Base-by-base conservation (phyloP, 805 yeast genomes). In the Starmera quercuum region DNA sequence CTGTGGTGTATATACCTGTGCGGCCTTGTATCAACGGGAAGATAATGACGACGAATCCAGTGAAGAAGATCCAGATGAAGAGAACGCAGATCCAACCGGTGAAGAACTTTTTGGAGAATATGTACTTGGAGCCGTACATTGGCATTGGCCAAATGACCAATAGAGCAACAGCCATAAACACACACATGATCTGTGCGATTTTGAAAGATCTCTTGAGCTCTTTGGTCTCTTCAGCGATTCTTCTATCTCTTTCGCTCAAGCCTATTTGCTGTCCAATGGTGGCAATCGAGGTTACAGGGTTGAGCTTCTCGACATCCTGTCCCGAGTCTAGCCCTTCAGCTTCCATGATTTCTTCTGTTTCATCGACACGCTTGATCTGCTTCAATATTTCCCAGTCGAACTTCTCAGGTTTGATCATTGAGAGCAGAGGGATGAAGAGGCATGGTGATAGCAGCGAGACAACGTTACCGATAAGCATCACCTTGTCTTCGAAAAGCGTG, bases 111-210 rank as follows among this genome's bases (percentile, higher is more conserved):
- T 73, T 78, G 34, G 84, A 74, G 59, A 86, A 87, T 26, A 86
- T 65, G 51, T 86, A 86, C 4, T 72, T 68, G 5, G 80, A 52
- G 21, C 95, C 96, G 55, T 80, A 86, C 92, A 87, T 80, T 44
- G 96, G 95, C 86, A 86, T 83, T 49, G 96, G 96, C 92, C 94
- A 85, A 20, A 86, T 50, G 18, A 87, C 69, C 21, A 86, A 59
- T 32, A 86, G 61, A 30, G 79, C 66, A 7, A 84, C 45, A 6
- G 85, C 75, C 44, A 84, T 66, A 28, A 71, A 59, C 3, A 73
- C 56, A 53, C 88, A 81, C 26, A 83, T 61, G 34, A 60, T 60
- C 24, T 73, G 71, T 2, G 88, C 92, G 26, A 61, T 59, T 45
- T 71, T 78, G 31, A 83, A 70, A 7, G 84, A 77, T 46, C 61